Evolutionary conservation across 2,329 filamentous ascomycete genomes (phyloP).

Genomic region (Cladosporium velox): DNA sequence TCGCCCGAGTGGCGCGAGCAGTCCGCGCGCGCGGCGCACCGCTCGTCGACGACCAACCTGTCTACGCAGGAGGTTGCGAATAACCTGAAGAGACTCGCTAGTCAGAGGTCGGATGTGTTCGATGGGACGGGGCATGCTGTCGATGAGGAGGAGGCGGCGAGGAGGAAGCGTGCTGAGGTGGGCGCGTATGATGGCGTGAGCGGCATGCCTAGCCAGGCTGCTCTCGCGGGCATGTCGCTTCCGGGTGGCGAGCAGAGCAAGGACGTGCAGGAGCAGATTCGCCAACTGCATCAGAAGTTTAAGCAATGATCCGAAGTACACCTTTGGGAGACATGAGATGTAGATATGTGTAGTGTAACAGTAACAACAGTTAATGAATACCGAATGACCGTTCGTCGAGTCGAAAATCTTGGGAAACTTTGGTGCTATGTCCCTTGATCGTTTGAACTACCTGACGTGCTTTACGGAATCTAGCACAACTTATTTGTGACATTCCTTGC

Average conservation of each 20-base stretch:
- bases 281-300: conserved; percentile 36
- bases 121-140: conserved; percentile 70
- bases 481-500: too few relatives aligned
- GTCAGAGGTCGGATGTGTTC: conserved; percentile 84
- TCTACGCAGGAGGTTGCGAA: conserved; percentile 85
- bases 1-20: conserved; percentile 97
- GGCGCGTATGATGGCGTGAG: conserved; percentile 62
- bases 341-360: neutral
- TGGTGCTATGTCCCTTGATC: neutral
- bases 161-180: conserved; percentile 58
- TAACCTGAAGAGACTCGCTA: conserved; percentile 92
- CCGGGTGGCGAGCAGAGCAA: conserved; percentile 53
- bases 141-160: conserved; percentile 66
- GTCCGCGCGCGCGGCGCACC: conserved; percentile 81
- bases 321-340: neutral
- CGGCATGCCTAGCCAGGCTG: conserved; percentile 39
- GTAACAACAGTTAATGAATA: neutral
- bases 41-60: conserved; percentile 82
- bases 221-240: conserved; percentile 58
- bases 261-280: conserved; percentile 44
- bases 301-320: neutral
- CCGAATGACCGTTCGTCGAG: neutral
- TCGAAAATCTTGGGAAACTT: neutral
- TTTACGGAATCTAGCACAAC: too few relatives aligned
- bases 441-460: too few relatives aligned